Evolutionary conservation across 176 grass and related monocot genomes (phyloP).

Genomic region (Carex kokanica): DNA sequence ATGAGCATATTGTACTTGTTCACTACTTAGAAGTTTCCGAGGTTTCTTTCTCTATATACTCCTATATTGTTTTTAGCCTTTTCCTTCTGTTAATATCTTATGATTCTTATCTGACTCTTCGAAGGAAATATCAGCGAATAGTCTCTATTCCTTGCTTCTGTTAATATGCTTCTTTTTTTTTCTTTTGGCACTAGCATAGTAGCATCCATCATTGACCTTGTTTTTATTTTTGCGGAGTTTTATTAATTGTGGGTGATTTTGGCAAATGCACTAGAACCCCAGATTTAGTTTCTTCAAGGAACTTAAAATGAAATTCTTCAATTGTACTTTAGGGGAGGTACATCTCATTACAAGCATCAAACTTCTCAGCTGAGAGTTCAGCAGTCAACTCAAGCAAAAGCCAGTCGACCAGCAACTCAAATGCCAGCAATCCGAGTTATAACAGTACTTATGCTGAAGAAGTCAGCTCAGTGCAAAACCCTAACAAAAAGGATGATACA

Average conservation of each 20-base stretch:
- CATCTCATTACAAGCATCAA: conserved; percentile 50
- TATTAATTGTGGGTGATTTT: neutral
- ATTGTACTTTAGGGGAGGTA: conserved; percentile 58
- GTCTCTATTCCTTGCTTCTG: neutral
- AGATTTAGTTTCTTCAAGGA: neutral
- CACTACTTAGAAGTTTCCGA: conserved; percentile 86
- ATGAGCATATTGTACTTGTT: conserved; percentile 91
- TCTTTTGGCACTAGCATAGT: neutral
- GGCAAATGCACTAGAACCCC: neutral
- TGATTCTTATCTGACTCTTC: neutral
- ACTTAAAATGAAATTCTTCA: neutral
- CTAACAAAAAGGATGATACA: conserved; percentile 20
- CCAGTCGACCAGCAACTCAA: neutral
- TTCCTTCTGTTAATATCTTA: neutral
- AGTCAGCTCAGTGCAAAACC: conserved; percentile 47
- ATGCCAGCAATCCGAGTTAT: conserved; percentile 38
- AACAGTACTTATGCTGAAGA: conserved; percentile 61
- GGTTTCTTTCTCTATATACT: conserved; percentile 45
- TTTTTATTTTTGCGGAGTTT: neutral
- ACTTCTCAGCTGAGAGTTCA: conserved; percentile 49
- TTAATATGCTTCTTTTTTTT: neutral
- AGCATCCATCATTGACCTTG: neutral
- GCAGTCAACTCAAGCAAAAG: conserved; percentile 30
- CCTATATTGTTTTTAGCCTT: neutral
- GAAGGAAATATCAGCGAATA: neutral